These are phyloP conservation scores for Cicer yamashitae DNA, from an alignment of 306 rosid genomes.

Conservation along the genomic window DNA sequence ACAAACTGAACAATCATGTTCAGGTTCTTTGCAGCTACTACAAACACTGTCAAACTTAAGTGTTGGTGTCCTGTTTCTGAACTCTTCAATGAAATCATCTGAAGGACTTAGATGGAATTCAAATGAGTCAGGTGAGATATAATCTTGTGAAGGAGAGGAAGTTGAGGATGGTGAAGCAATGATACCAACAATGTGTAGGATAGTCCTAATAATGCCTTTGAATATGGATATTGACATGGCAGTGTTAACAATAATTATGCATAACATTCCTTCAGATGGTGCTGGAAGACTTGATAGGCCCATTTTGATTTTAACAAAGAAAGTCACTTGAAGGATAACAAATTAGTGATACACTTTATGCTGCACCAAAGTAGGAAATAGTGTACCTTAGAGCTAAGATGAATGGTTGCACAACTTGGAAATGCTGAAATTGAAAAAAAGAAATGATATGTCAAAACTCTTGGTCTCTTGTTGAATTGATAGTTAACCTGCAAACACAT, in stretches of 20 bases:
- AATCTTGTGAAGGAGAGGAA: slow-evolving; percentile 49
- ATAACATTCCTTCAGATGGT: slow-evolving; percentile 88
- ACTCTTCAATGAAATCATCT: slow-evolving; percentile 62
- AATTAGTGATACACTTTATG: slow-evolving; percentile 3
- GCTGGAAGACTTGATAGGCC: slow-evolving; percentile 96
- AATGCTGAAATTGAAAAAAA: no score
- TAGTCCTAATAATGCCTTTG: slow-evolving; percentile 74
- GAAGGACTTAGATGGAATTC: slow-evolving; percentile 54
- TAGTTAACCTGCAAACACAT: slow-evolving; percentile 50
- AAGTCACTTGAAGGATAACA: not conserved
- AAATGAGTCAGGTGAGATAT: slow-evolving; percentile 52
- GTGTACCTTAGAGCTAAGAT: not conserved
- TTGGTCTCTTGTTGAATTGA: slow-evolving; percentile 30
- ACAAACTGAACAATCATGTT: slow-evolving; percentile 83
- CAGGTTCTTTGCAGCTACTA: slow-evolving; percentile 46
- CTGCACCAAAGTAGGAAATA: slow-evolving; percentile 6
- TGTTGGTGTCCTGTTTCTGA: slow-evolving; percentile 62
- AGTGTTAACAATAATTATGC: slow-evolving; percentile 73
- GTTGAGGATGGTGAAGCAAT: slow-evolving; percentile 53
- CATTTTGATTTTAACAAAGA: slow-evolving; percentile 54
- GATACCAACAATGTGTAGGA: slow-evolving; percentile 76
- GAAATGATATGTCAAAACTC: slow-evolving; percentile 24
- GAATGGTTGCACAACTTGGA: no score
- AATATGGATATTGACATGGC: slow-evolving; percentile 76
- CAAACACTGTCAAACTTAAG: slow-evolving; percentile 56